Conservation (phyloP, 305 asterid genomes). For the Andrographis paniculata region DNA sequence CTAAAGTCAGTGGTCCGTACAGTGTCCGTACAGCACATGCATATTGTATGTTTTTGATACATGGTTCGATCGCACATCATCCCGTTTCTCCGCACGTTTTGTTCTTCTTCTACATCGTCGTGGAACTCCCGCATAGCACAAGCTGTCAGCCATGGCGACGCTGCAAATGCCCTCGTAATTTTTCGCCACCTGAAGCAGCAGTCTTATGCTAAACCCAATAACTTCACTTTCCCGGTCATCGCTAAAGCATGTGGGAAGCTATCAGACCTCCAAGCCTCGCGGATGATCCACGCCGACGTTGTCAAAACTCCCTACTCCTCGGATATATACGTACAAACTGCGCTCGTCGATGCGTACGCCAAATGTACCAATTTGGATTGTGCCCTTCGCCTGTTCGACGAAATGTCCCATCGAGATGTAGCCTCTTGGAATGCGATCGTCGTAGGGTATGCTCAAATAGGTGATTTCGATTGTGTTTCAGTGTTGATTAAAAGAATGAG, state of each 20-base stretch:
- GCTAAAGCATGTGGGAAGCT: slow-evolving; percentile 44
- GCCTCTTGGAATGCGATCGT: slow-evolving; percentile 54
- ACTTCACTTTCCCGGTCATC: slow-evolving; percentile 33
- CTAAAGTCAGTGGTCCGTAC: no score
- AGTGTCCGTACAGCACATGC: no score
- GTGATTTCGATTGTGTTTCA: slow-evolving; percentile 27
- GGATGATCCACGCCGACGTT: slow-evolving; percentile 27
- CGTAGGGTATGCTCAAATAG: slow-evolving; percentile 43
- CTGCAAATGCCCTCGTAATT: slow-evolving; percentile 35
- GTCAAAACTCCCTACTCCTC: slow-evolving; percentile 23
- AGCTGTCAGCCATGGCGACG: slow-evolving; percentile 35
- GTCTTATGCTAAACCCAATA: slow-evolving; percentile 24
- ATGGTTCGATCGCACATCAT: no score
- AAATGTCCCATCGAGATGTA: slow-evolving; percentile 32
- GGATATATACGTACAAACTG: slow-evolving; percentile 39
- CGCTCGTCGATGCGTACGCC: slow-evolving; percentile 34
- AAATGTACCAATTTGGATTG: slow-evolving; percentile 29
- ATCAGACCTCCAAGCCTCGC: slow-evolving; percentile 23
- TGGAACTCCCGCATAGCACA: slow-evolving; percentile 24
- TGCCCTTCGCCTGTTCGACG: slow-evolving; percentile 36
- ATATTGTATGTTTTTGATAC: no score
- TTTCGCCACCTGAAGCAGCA: slow-evolving; percentile 42
- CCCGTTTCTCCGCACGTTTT: no score
- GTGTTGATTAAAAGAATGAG: slow-evolving; percentile 42
- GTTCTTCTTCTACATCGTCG: no score